phyloP scores from a whole-genome alignment of 805 yeast species.

The Wickerhamiella slavikovae region DNA sequence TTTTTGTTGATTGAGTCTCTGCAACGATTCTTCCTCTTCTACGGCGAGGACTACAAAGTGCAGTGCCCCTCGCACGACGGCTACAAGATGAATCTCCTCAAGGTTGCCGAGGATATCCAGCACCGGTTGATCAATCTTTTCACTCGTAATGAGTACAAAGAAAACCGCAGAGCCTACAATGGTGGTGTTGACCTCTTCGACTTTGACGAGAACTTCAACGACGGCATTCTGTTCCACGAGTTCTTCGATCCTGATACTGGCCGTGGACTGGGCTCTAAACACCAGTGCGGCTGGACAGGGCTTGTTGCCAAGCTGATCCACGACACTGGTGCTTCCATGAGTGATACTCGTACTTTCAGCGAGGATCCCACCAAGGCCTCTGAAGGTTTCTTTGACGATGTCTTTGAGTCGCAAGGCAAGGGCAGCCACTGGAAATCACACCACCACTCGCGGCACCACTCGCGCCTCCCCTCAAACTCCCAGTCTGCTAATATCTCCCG shows the following conservation, averaged over 20 bases:
- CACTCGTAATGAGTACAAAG: slow-evolving; percentile 32
- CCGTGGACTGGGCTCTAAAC: slow-evolving; percentile 80
- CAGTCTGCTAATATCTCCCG: slow-evolving; percentile 6
- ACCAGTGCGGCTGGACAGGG: slow-evolving; percentile 95
- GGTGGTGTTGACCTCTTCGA: slow-evolving; percentile 29
- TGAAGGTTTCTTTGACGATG: slow-evolving; percentile 19
- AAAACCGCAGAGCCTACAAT: slow-evolving; percentile 54
- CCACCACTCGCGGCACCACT: slow-evolving; percentile 6
- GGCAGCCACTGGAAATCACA: too few species aligned
- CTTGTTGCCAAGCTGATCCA: slow-evolving; percentile 81
- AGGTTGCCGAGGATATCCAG: slow-evolving; percentile 72
- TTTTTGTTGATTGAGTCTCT: slow-evolving; percentile 70
- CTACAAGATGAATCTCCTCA: slow-evolving; percentile 10
- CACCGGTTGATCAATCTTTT: slow-evolving; percentile 67
- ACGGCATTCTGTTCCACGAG: slow-evolving; percentile 62
- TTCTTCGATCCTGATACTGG: slow-evolving; percentile 91
- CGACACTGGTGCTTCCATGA: slow-evolving; percentile 51
- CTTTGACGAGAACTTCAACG: slow-evolving; percentile 51
- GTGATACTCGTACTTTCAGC: slow-evolving; percentile 16
- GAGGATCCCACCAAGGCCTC: slow-evolving; percentile 17
- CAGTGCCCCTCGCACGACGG: slow-evolving; percentile 60
- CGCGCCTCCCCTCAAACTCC: too few species aligned
- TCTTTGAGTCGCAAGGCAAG: slow-evolving; percentile 7
- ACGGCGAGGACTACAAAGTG: slow-evolving; percentile 67
- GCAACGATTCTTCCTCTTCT: slow-evolving; percentile 71